Base-by-base conservation (phyloP, 192 early-diverging fungal species). In the Entophlyctis luteolus region DNA sequence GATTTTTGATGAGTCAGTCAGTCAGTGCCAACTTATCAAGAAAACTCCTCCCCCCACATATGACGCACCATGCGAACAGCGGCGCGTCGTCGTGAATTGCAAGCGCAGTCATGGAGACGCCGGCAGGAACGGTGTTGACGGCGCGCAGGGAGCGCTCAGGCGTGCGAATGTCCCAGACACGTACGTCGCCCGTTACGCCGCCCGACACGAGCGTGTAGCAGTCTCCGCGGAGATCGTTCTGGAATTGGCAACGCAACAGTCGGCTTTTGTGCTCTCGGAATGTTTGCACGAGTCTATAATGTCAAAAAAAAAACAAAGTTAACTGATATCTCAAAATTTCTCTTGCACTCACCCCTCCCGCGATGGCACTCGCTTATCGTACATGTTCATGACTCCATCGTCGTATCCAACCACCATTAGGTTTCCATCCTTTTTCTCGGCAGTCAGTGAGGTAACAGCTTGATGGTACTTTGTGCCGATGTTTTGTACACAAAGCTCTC, bases 331-430 rank as follows among this genome's bases (percentile, higher is more conserved):
- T 42, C n/a, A 12, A 8, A 42, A 16, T 46, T 16, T 46, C 2
- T 4, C 39, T 48, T 18, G 14, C 2, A 75, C 71, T 20, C 70
- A 87, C 80, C 85, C 84, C 56, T 86, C 76, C 31, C 75, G 66
- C 5, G 79, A 63, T 1, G 75, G 73, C 31, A 84, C 48, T 48
- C 90, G 65, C 36, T 82, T 75, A 70, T 93, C 90, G 76, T 86
- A 92, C 20, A 89, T 69, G 48, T 84, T 75, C n/a, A 92, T 73
- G 1, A 74, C 62, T 2, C 90, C 90, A 75, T 93, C 89, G 4
- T 77, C 85, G 77, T 84, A 91, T 20, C 90, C 90, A 39, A 82
- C 87, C 12, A 91, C 72, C 38, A 93, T 71, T 39, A 88, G 68
- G 56, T 85, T 83, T 4, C 88, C 88, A 2, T 71, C 80, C 2